phyloP scores from a whole-genome alignment of 768 basidiomycete genomes.

The Auricularia auricula-judae region DNA sequence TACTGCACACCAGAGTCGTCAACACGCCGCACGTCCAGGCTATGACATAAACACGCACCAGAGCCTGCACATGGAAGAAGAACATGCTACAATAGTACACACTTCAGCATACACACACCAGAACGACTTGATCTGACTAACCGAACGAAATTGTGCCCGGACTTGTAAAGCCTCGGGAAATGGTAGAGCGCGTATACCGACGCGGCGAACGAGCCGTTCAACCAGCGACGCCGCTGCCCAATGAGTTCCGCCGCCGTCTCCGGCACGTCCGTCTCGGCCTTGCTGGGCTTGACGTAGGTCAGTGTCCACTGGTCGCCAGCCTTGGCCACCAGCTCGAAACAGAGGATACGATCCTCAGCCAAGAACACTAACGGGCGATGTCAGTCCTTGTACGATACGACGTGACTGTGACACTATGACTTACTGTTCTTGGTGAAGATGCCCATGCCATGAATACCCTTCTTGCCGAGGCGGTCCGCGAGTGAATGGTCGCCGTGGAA shows the following conservation, averaged over 20 bases:
- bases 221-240: slow-evolving; percentile 90
- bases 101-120: background rate
- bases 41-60: slow-evolving; percentile 39
- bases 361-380: slow-evolving; percentile 37
- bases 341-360: slow-evolving; percentile 93
- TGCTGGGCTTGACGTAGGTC: slow-evolving; percentile 88
- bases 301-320: slow-evolving; percentile 78
- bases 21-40: background rate
- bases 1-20: slow-evolving; percentile 40
- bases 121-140: slow-evolving; percentile 2
- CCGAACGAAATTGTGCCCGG: slow-evolving; percentile 71
- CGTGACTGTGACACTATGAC: slow-evolving; percentile 10
- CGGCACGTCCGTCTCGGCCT: slow-evolving; percentile 94
- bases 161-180: slow-evolving; percentile 82
- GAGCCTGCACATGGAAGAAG: slow-evolving; percentile 88
- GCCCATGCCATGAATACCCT: slow-evolving; percentile 94
- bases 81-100: slow-evolving; percentile 55
- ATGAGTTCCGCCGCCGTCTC: slow-evolving; percentile 83
- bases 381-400: background rate
- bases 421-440: slow-evolving; percentile 87
- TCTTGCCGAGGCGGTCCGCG: slow-evolving; percentile 82
- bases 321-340: slow-evolving; percentile 95
- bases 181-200: slow-evolving; percentile 88
- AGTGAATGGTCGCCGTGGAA: slow-evolving; percentile 64
- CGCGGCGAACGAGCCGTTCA: slow-evolving; percentile 93